These are phyloP conservation scores for Glycine tomentella DNA, from an alignment of 306 rosid genomes.

Conservation along the genomic window DNA sequence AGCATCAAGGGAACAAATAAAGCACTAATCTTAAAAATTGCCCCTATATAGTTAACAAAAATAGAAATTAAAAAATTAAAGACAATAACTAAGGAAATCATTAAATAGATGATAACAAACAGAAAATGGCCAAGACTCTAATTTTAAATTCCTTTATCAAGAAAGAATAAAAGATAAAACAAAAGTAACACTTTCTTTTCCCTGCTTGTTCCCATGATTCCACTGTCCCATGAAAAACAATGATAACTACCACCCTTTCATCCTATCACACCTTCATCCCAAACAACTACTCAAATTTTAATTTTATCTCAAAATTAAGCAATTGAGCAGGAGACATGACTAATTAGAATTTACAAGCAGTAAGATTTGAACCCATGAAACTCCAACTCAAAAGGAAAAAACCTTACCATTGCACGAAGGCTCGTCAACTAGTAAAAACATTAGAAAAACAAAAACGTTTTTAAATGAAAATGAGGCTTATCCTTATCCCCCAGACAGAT, in stretches of 20 bases:
- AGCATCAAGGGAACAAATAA: conserved; percentile 48
- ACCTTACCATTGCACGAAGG: not conserved
- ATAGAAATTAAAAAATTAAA: conserved; percentile 5
- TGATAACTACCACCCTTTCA: conserved; percentile 17
- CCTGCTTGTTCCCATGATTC: conserved; percentile 28
- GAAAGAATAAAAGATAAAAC: conserved; percentile 29
- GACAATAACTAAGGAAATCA: conserved; percentile 16
- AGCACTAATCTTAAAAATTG: conserved; percentile 2
- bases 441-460: not conserved
- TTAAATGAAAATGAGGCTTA: too few species aligned
- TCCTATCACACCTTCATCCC: not conserved
- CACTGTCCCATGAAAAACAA: conserved; percentile 21
- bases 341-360: not conserved
- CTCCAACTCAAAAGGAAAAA: not conserved
- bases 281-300: not conserved
- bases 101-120: conserved; percentile 31
- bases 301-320: conserved; percentile 34
- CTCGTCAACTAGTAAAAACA: not conserved
- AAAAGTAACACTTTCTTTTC: conserved; percentile 35
- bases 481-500: too few species aligned
- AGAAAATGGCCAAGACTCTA: conserved; percentile 15
- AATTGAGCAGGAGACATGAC: not conserved
- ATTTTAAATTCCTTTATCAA: conserved; percentile 33
- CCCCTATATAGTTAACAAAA: conserved; percentile 18
- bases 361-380: not conserved